Evolutionary conservation across 495 filamentous ascomycete genomes (phyloP), one percentile per base, ranked within the genome.

Genomic region (Aspergillus sclerotiicarbonarius): DNA sequence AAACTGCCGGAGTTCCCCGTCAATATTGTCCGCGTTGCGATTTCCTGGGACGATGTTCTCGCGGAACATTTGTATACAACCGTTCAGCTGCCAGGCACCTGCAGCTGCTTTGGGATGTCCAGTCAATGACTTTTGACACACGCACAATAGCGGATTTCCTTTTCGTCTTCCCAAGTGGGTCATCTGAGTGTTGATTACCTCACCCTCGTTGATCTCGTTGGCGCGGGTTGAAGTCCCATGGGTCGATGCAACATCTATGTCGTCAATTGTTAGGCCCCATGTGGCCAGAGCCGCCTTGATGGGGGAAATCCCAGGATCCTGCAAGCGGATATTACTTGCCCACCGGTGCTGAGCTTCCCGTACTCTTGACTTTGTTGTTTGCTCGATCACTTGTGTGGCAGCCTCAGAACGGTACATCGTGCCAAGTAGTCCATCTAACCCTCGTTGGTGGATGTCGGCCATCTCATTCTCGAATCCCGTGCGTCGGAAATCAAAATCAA

Each of bases 51-150:
- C 92, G 18, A 98, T 78, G 62, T 90, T 91, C 33, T 82, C 86
- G 74, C 96, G 95, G 58, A 99, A 78, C 53, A 95, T 90, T 74
- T 99, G 94, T 69, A 99, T 76, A 67, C 89, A 90, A 58, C 94
- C 94, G 76, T 99, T 98, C 80, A 98, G 86, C 92, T 97, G 97
- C 92, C 93, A 99, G 37, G 92, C 94, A 71, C 94, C 94, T 48
- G 94, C 94, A 65, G 93, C 93, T 85, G 93, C 94, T 84, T 99
- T 99, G 62, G 94, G 94, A 74, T 99, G 94, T 62, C 94, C 94
- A 9, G 94, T 99, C 30, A 99, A 84, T 69, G 95, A 97, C 72
- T 99, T 99, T 73, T 99, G 94, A 87, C 97, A 99, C 69, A 99
- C 92, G 75, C 91, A 92, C 51, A 98, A 76, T 6, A 99, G 78